phyloP scores from a whole-genome alignment of 2,329 filamentous ascomycete species.

The Colletotrichum theobromicola region DNA sequence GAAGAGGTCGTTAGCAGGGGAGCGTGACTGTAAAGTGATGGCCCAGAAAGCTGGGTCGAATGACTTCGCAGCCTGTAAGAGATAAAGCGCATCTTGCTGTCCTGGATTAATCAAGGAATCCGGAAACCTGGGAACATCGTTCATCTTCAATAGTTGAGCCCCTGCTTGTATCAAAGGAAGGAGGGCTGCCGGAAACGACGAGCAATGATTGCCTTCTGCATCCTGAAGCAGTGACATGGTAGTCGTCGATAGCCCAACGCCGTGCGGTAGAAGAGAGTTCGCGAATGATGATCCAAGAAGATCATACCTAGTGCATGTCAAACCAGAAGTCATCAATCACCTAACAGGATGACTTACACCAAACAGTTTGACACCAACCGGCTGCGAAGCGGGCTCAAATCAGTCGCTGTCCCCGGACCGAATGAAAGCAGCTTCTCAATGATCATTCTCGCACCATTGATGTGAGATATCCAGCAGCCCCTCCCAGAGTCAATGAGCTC shows the following conservation, averaged over 20 bases:
- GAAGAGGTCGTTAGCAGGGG: background rate
- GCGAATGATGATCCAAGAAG: background rate
- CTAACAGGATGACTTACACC: background rate
- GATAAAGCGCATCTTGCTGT: background rate
- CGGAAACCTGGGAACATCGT: background rate
- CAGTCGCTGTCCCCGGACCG: background rate
- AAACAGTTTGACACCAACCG: background rate
- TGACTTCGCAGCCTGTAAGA: background rate
- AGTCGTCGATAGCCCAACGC: background rate
- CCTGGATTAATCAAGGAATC: background rate
- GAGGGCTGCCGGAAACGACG: background rate
- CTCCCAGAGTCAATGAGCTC: background rate
- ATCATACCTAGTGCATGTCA: background rate
- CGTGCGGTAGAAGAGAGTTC: background rate
- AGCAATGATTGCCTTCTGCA: background rate
- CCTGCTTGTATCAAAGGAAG: background rate
- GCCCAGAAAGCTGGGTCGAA: background rate
- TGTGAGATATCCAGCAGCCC: background rate
- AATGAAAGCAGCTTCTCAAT: background rate
- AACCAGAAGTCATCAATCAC: background rate
- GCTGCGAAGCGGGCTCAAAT: background rate
- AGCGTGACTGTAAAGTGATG: background rate
- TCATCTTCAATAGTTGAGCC: background rate
- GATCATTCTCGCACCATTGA: background rate
- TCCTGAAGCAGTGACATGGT: background rate